A percentile compares a stretch with the other conserved stretches of the same genome.
Evolutionary conservation across 2,329 filamentous ascomycete genomes (phyloP).

Genomic region (Lachnellula willkommii): DNA sequence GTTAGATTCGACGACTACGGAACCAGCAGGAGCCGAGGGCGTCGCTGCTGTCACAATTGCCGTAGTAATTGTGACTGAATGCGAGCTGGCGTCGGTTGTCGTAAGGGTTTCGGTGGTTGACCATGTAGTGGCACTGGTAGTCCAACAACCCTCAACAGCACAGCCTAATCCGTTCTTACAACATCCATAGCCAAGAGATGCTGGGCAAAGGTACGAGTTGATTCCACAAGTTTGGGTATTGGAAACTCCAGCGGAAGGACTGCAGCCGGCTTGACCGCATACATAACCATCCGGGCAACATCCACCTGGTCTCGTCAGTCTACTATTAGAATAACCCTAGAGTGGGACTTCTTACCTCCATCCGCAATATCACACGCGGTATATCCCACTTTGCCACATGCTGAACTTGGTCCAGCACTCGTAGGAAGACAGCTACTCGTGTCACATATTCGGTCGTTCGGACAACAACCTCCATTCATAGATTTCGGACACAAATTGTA

Average conservation of each 20-base stretch:
- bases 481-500: conserved; percentile 27
- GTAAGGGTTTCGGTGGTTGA: conserved; percentile 41
- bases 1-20: conserved; percentile 2
- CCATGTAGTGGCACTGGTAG: conserved; percentile 41
- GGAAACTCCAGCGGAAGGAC: conserved; percentile 39
- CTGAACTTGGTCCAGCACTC: conserved; percentile 15
- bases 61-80: conserved; percentile 37
- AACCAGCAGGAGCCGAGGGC: conserved; percentile 30
- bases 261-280: conserved; percentile 43
- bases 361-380: conserved; percentile 24
- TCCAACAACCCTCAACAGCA: conserved; percentile 43
- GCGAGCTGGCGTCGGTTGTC: conserved; percentile 39
- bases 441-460: conserved; percentile 44
- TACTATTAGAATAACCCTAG: conserved; percentile 3
- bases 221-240: conserved; percentile 39
- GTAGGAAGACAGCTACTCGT: conserved; percentile 38
- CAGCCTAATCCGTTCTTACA: conserved; percentile 48
- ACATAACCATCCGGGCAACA: conserved; percentile 40
- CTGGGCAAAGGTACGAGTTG: conserved; percentile 44
- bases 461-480: conserved; percentile 32
- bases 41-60: conserved; percentile 35
- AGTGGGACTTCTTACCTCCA: conserved; percentile 25
- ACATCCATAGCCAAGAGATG: conserved; percentile 48
- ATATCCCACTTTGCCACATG: conserved; percentile 25
- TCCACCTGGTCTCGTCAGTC: conserved; percentile 21